Conservation (phyloP, 768 basidiomycete species). For the Russula foetens region DNA sequence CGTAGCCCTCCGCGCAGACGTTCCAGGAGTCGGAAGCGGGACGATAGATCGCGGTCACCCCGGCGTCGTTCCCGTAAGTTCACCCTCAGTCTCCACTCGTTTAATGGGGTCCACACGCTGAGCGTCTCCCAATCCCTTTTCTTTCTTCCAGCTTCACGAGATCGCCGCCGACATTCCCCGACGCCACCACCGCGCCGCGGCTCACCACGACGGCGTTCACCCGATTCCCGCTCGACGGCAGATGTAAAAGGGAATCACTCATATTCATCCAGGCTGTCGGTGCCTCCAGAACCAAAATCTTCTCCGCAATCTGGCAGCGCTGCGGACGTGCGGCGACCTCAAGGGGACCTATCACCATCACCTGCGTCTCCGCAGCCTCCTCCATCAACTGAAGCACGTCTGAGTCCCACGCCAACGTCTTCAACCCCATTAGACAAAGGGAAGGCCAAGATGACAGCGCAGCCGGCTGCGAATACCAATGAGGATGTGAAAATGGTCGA, state of each 20-base stretch:
- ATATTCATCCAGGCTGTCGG: background rate
- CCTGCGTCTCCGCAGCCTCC: slow-evolving; percentile 4
- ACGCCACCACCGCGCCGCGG: slow-evolving; percentile 7
- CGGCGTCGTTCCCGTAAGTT: slow-evolving; percentile 15
- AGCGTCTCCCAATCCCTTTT: background rate
- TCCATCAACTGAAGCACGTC: background rate
- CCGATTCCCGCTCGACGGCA: background rate
- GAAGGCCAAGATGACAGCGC: slow-evolving; percentile 10
- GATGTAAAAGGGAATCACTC: background rate
- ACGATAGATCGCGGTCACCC: slow-evolving; percentile 14
- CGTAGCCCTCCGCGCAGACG: slow-evolving; percentile 11
- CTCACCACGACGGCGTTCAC: slow-evolving; percentile 10
- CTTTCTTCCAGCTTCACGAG: slow-evolving; percentile 4
- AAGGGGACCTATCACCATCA: slow-evolving; percentile 1
- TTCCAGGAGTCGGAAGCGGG: slow-evolving; percentile 14
- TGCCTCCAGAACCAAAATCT: background rate
- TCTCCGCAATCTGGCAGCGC: background rate
- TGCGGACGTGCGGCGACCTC: background rate
- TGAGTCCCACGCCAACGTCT: background rate
- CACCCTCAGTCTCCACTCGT: background rate
- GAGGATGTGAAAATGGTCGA: slow-evolving; percentile 15
- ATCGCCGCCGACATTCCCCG: slow-evolving; percentile 10
- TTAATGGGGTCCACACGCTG: background rate
- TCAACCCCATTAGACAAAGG: slow-evolving; percentile 8
- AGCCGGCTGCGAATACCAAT: background rate